Evolutionary conservation across 1,139 yeast genomes (phyloP).

Genomic region (Hyphopichia fennica): DNA sequence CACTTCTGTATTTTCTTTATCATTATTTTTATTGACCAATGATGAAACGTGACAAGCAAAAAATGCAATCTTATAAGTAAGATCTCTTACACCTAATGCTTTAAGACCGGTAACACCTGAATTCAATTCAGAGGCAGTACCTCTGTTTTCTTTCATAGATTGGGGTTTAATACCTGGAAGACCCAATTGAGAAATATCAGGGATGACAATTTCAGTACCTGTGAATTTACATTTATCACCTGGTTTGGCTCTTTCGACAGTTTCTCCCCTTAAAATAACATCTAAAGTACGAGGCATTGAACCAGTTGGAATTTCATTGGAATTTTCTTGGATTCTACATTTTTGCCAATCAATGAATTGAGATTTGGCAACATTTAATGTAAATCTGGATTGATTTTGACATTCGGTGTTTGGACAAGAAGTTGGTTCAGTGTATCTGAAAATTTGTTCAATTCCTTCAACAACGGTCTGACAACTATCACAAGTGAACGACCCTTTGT

Average conservation of each 20-base stretch:
- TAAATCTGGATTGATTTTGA: slow-evolving; percentile 84
- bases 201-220: slow-evolving; percentile 94
- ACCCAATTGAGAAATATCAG: slow-evolving; percentile 94
- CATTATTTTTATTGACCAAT: slow-evolving; percentile 42
- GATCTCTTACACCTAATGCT: slow-evolving; percentile 88
- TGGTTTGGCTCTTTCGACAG: slow-evolving; percentile 95
- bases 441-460: slow-evolving; percentile 89
- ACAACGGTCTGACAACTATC: slow-evolving; percentile 84
- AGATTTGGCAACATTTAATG: slow-evolving; percentile 78
- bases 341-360: slow-evolving; percentile 97
- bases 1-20: slow-evolving; percentile 35
- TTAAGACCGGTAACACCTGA: slow-evolving; percentile 86
- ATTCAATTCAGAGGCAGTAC: slow-evolving; percentile 69
- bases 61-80: slow-evolving; percentile 89
- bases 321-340: slow-evolving; percentile 92
- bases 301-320: slow-evolving; percentile 96
- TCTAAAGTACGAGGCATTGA: slow-evolving; percentile 98
- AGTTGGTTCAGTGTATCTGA: slow-evolving; percentile 93
- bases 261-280: slow-evolving; percentile 88
- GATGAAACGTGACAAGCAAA: slow-evolving; percentile 85
- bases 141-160: slow-evolving; percentile 66
- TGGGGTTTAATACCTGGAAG: slow-evolving; percentile 94
- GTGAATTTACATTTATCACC: slow-evolving; percentile 96
- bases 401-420: slow-evolving; percentile 74
- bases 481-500: slow-evolving; percentile 84